These are phyloP conservation scores for Nannizzia gypsea DNA, from an alignment of 2,329 filamentous ascomycete genomes.

Conservation along the genomic window DNA sequence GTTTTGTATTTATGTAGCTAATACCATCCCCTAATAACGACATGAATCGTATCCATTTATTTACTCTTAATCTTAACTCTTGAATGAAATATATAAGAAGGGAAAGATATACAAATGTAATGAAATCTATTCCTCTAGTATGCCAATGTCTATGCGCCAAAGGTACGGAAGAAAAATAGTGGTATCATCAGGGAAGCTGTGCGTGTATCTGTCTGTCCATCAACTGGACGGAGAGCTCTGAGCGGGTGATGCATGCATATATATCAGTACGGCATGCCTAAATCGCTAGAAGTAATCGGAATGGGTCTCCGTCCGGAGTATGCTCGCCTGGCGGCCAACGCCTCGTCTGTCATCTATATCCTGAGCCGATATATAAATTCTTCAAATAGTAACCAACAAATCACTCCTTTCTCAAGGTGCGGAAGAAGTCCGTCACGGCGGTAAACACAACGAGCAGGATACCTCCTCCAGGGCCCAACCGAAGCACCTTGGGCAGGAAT, in stretches of 20 bases:
- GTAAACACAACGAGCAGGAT: constrained; percentile 43
- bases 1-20: constrained; percentile 1
- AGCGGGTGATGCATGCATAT: not conserved
- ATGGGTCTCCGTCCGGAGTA: not conserved
- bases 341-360: not conserved
- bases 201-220: not conserved
- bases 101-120: not conserved
- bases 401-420: constrained; percentile 40
- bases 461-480: constrained; percentile 58
- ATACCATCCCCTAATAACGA: not conserved
- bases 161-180: not conserved
- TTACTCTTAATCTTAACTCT: not conserved
- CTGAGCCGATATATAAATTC: not conserved
- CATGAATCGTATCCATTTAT: not conserved
- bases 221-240: not conserved
- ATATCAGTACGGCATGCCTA: not conserved
- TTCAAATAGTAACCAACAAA: not conserved
- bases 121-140: not conserved
- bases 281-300: not conserved
- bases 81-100: not conserved
- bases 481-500: constrained; percentile 86
- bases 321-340: not conserved
- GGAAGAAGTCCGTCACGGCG: constrained; percentile 65
- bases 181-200: not conserved
- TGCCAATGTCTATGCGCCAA: not conserved